phyloP scores from a whole-genome alignment of 2,329 filamentous ascomycete species.

The Exophiala sp. region DNA sequence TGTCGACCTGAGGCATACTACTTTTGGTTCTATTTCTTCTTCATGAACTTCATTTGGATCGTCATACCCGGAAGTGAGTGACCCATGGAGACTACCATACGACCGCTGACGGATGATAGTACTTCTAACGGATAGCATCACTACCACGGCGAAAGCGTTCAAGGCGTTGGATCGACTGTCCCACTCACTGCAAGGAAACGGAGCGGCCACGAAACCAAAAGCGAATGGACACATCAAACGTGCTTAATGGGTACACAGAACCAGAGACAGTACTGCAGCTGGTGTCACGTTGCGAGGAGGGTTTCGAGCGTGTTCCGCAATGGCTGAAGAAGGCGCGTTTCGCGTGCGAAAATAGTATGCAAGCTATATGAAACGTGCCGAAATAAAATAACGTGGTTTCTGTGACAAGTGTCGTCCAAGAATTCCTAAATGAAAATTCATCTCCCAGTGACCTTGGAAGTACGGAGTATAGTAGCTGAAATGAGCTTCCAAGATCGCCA shows the following conservation, averaged over 20 bases:
- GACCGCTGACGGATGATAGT: conserved; percentile 25
- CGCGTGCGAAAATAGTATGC: not conserved
- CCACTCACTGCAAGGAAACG: conserved; percentile 28
- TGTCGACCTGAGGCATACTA: conserved; percentile 61
- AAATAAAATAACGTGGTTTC: too few species aligned
- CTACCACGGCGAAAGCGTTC: conserved; percentile 36
- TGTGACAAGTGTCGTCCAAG: too few species aligned
- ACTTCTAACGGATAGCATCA: conserved; percentile 38
- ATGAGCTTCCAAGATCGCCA: not conserved
- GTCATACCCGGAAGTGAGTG: conserved; percentile 56
- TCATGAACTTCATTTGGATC: conserved; percentile 67
- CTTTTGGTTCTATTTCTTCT: conserved; percentile 64
- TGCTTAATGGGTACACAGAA: conserved; percentile 7
- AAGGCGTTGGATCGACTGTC: conserved; percentile 32
- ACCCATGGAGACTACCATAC: not conserved
- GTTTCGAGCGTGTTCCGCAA: not conserved
- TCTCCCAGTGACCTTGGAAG: too few species aligned
- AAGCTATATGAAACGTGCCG: not conserved
- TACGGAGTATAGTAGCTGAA: not conserved
- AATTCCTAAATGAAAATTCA: too few species aligned
- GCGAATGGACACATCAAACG: conserved; percentile 21
- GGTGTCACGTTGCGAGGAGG: not conserved
- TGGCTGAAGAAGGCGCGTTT: not conserved
- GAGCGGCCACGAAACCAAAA: conserved; percentile 25
- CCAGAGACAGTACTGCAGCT: not conserved